Base-by-base conservation (phyloP, 2,329 filamentous ascomycete species). In the Fusarium sp. region DNA sequence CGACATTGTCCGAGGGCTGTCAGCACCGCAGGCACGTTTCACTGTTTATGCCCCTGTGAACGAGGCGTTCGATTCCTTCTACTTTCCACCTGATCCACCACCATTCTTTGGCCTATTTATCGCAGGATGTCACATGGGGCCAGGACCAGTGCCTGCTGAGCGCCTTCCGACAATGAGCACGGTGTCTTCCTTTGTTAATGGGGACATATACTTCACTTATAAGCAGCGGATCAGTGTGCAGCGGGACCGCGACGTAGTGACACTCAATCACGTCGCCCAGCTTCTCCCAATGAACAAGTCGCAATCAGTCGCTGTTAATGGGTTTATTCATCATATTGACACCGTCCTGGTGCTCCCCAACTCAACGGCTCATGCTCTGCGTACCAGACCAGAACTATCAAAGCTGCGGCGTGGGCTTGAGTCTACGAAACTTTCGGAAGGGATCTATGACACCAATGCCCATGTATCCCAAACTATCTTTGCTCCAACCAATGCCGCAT, bases 221-320 rank as follows among this genome's bases (percentile, higher is more conserved):
- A 57, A 57, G 37, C 45, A 57, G 15, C 54, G 54, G 4, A 57
- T 57, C 16, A 57, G 54, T 26, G 45, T 57, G 11, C 54, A 57
- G 13, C 23, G 44, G 4, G 18, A 13, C 8, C 13, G 16, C 2
- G n/a, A 12, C 3, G n/a, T 11, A 3, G 5, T 51, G 31, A 44
- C 5, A 4, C 45, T 57, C 15, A 57, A 51, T 3, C 37, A 50
- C 15, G 45, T 16, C 15, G 54, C 54, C 13, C 11, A 16, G 13
- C 11, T 42, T 16, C 37, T 57, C 3, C 45, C 54, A 7, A 12
- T 28, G 6, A 26, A 51, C 11, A 30, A 30, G 18, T 20, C 45
- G 8, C 36, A 44, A 13, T 57, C 45, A 6, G 18, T n/a, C 6
- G 54, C 45, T 13, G 30, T 57, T 2, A 57, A 51, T 2, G 54